Conservation (phyloP, 1,284 basidiomycete genomes). For the Ceratobasidium sp. region DNA sequence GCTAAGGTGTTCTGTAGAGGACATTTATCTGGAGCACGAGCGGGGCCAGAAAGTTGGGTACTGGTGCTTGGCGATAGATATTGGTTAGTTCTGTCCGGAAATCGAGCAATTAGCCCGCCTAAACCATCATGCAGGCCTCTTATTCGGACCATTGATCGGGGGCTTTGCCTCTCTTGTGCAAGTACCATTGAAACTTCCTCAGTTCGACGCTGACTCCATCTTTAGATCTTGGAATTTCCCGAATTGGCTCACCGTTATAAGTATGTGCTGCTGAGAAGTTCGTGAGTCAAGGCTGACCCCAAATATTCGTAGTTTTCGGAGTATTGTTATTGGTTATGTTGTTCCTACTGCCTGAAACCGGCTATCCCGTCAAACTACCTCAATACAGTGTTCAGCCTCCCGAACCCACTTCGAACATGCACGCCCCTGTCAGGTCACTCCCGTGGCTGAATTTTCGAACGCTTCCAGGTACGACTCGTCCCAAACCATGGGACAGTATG, state of each 20-base stretch:
- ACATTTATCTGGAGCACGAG: slow-evolving; percentile 42
- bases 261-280: background rate
- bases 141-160: slow-evolving; percentile 42
- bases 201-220: background rate
- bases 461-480: slow-evolving; percentile 30
- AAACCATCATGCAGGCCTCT: slow-evolving; percentile 35
- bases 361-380: slow-evolving; percentile 23
- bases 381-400: slow-evolving; percentile 2
- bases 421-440: background rate
- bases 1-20: slow-evolving; percentile 18
- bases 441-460: slow-evolving; percentile 40
- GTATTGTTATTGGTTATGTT: slow-evolving; percentile 39
- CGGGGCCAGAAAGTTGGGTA: slow-evolving; percentile 42
- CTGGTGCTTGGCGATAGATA: slow-evolving; percentile 42
- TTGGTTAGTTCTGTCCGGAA: slow-evolving; percentile 28
- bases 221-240: slow-evolving; percentile 33
- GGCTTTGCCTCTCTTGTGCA: slow-evolving; percentile 41
- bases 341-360: slow-evolving; percentile 41
- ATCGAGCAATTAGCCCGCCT: background rate
- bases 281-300: background rate
- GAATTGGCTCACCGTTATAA: slow-evolving; percentile 32
- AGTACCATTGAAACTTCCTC: background rate
- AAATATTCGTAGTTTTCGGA: slow-evolving; percentile 37
- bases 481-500: slow-evolving; percentile 39
- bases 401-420: background rate